Evolutionary conservation across 2,329 filamentous ascomycete species (phyloP).

Genomic region (Dactylellina parvicollis): DNA sequence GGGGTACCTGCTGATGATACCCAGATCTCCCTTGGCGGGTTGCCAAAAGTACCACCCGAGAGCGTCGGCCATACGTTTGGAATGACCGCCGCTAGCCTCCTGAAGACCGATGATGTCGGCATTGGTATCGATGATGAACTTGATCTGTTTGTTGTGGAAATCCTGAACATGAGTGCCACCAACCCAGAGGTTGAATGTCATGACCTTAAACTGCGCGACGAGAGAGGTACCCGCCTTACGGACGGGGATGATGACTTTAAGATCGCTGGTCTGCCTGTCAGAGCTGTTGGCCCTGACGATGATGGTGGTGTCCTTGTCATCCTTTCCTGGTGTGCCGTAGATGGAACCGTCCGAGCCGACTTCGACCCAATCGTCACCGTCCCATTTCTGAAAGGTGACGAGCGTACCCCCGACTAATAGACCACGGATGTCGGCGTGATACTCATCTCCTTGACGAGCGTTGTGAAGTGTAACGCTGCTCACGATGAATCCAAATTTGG

Average conservation of each 20-base stretch:
- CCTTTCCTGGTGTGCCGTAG: constrained; percentile 60
- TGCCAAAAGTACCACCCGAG: constrained; percentile 63
- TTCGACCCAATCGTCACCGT: constrained; percentile 60
- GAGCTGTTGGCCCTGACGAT: constrained; percentile 58
- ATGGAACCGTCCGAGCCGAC: constrained; percentile 60
- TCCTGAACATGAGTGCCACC: constrained; percentile 61
- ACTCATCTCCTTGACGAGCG: constrained; percentile 60
- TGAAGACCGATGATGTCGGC: constrained; percentile 62
- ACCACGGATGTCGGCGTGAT: constrained; percentile 59
- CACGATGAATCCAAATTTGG: constrained; percentile 58
- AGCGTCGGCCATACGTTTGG: constrained; percentile 60
- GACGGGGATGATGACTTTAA: constrained; percentile 61
- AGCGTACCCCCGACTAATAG: constrained; percentile 59
- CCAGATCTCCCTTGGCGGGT: constrained; percentile 58
- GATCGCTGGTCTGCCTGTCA: constrained; percentile 57
- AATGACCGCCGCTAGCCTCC: constrained; percentile 60
- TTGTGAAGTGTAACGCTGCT: constrained; percentile 60
- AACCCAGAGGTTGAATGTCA: constrained; percentile 63
- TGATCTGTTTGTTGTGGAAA: constrained; percentile 62
- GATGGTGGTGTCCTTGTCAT: constrained; percentile 54
- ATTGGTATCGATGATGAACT: constrained; percentile 59
- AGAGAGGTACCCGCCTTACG: constrained; percentile 57
- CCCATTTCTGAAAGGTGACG: constrained; percentile 59
- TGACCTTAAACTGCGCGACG: constrained; percentile 59
- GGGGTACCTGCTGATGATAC: constrained; percentile 62